phyloP scores from a whole-genome alignment of 805 yeast genomes.

The Saccharomyces cerevisiae region DNA sequence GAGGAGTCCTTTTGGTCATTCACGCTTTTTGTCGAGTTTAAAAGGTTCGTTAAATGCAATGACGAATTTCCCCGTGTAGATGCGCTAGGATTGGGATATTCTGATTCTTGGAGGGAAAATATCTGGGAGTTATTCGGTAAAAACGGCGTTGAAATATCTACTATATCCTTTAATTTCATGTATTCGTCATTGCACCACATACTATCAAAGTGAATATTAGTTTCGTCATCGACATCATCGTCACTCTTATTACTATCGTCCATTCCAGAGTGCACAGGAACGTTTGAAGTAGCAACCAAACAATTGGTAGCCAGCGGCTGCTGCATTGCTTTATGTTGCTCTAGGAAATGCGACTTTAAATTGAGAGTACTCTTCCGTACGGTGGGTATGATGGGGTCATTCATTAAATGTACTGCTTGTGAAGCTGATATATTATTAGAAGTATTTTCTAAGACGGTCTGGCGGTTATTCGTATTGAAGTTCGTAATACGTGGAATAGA shows the following conservation, averaged over 20 bases:
- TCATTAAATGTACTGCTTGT: background rate
- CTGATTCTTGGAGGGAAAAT: background rate
- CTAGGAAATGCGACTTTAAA: background rate
- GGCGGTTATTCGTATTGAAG: background rate
- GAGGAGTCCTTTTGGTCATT: background rate
- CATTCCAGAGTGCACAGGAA: background rate
- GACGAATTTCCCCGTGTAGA: background rate
- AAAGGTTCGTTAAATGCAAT: background rate
- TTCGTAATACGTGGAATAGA: background rate
- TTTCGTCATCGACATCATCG: background rate
- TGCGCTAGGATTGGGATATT: background rate
- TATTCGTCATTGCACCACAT: slow-evolving; percentile 41
- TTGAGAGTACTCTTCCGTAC: background rate
- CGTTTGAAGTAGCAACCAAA: background rate
- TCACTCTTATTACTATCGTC: background rate
- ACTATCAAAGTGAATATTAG: slow-evolving; percentile 34
- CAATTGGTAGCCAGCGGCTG: background rate
- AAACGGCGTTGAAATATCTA: slow-evolving; percentile 2
- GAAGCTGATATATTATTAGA: background rate
- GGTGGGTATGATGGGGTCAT: background rate
- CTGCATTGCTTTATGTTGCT: background rate
- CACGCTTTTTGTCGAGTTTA: background rate
- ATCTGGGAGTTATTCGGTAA: slow-evolving; percentile 2
- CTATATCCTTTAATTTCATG: slow-evolving; percentile 17
- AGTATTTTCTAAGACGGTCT: background rate